These are phyloP conservation scores for Mycena sanguinolenta DNA, from an alignment of 768 basidiomycete species.

Conservation along the genomic window DNA sequence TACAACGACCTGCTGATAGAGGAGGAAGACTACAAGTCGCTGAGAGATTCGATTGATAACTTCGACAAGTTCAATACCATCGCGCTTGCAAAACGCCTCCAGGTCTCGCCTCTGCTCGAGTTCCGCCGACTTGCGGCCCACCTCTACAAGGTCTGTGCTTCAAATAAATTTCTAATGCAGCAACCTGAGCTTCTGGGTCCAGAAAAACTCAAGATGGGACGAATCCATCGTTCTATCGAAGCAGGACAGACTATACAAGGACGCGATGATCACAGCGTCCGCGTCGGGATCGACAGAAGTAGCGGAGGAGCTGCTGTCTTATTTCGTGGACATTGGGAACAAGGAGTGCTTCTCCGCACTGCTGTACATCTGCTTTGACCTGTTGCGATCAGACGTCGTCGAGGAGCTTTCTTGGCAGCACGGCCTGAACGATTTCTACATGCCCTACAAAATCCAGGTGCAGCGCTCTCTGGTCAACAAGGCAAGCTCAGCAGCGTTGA, in stretches of 20 bases:
- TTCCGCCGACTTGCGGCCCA: constrained; percentile 96
- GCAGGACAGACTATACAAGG: constrained; percentile 97
- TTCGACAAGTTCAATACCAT: constrained; percentile 98
- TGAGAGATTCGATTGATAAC: constrained; percentile 97
- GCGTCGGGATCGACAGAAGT: constrained; percentile 88
- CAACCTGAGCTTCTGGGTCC: background rate
- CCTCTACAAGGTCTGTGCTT: constrained; percentile 84
- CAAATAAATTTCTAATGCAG: background rate
- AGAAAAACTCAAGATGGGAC: constrained; percentile 98
- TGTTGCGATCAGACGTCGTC: constrained; percentile 92
- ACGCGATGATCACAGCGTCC: constrained; percentile 94
- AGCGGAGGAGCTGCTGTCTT: constrained; percentile 93
- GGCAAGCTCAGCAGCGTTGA: constrained; percentile 52
- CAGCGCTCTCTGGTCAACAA: constrained; percentile 85
- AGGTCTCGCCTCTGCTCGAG: constrained; percentile 92
- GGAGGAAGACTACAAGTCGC: constrained; percentile 98
- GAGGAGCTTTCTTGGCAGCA: constrained; percentile 98
- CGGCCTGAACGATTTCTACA: constrained; percentile 96
- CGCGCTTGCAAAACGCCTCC: constrained; percentile 85
- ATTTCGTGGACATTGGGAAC: constrained; percentile 99
- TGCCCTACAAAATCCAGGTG: constrained; percentile 95
- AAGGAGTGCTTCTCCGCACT: constrained; percentile 96
- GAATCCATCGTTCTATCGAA: constrained; percentile 96
- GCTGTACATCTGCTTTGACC: constrained; percentile 94
- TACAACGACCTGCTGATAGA: constrained; percentile 99